Evolutionary conservation across 352 stramenopile genomes (phyloP).

Genomic region (Phytophthora vignae): DNA sequence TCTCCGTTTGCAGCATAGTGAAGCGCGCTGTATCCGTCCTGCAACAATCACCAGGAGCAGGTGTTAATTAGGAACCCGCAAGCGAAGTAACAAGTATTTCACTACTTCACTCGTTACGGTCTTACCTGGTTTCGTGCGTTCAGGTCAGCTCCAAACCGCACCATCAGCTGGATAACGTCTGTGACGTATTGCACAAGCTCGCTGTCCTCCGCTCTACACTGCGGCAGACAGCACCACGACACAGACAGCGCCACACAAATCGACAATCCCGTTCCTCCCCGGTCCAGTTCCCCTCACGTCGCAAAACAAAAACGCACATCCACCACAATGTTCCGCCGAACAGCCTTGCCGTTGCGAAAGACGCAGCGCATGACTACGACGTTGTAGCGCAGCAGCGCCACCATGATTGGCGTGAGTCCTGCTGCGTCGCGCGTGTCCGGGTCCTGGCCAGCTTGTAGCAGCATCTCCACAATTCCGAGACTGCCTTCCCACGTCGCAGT

Average conservation of each 20-base stretch:
- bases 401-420: conserved; percentile 35
- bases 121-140: conserved; percentile 16
- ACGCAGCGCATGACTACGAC: conserved; percentile 37
- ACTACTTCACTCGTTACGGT: too few species aligned
- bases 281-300: neutral
- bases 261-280: neutral
- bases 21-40: conserved; percentile 31
- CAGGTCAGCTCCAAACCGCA: conserved; percentile 19
- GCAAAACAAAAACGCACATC: conserved; percentile 24
- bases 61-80: neutral
- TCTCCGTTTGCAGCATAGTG: conserved; percentile 29
- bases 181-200: conserved; percentile 9
- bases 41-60: conserved; percentile 5
- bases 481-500: conserved; percentile 32
- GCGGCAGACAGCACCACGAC: neutral
- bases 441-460: conserved; percentile 30
- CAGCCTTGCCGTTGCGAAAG: conserved; percentile 25
- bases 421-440: conserved; percentile 25
- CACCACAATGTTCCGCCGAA: conserved; percentile 31
- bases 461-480: conserved; percentile 16
- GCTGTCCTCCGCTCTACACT: conserved; percentile 30
- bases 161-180: conserved; percentile 14
- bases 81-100: neutral
- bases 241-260: conserved; percentile 4
- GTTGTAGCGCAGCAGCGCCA: conserved; percentile 34